Evolutionary conservation across 345 rosid species (phyloP).

Genomic region (Moricandia arvensis): DNA sequence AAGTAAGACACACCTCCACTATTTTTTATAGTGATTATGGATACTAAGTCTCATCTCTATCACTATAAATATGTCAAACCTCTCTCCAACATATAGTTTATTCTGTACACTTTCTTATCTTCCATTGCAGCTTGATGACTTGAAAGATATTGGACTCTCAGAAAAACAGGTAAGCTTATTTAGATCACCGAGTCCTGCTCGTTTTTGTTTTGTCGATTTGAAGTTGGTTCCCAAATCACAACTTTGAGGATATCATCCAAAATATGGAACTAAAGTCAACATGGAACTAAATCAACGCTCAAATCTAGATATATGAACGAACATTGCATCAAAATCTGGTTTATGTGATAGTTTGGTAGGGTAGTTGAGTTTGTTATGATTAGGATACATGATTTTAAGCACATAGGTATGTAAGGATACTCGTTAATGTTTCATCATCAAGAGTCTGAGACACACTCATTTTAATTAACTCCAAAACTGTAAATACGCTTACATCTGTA

Average conservation of each 20-base stretch:
- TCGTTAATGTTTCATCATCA: not conserved
- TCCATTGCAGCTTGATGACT: constrained; percentile 57
- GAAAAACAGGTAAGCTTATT: constrained; percentile 66
- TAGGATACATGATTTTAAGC: not conserved
- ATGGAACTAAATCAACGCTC: not conserved
- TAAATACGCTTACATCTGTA: not conserved
- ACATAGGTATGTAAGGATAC: not conserved
- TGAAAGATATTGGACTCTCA: constrained; percentile 66
- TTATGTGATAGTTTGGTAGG: not conserved
- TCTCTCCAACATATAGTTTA: not conserved
- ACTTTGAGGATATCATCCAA: not conserved
- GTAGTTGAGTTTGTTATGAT: not conserved
- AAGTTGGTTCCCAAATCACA: not conserved
- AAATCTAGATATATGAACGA: not conserved
- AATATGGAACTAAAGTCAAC: not conserved
- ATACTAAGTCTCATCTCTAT: not conserved
- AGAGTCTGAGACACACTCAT: not conserved
- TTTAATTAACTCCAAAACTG: not conserved
- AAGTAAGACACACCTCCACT: constrained; percentile 34
- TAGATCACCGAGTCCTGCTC: too few species aligned
- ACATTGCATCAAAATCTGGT: not conserved
- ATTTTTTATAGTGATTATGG: not conserved
- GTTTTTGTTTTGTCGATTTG: too few species aligned
- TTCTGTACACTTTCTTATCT: not conserved
- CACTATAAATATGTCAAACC: not conserved